phyloP scores from a whole-genome alignment of 176 grass and related monocot species.

The Lolium perenne region DNA sequence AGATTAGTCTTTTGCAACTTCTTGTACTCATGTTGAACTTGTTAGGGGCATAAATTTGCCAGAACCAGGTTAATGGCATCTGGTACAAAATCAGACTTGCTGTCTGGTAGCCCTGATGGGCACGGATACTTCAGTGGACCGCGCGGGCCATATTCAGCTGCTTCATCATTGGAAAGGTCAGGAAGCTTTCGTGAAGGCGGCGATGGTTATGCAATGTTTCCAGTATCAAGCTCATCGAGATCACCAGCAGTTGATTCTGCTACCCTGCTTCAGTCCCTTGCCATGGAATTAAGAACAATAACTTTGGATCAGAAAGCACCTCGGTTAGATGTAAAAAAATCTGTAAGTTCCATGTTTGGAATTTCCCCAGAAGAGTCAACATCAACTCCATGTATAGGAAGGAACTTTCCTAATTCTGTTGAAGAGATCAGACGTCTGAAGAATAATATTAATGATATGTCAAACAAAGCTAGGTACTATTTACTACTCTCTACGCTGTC shows the following conservation, averaged over 20 bases:
- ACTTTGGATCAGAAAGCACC: slow-evolving; percentile 64
- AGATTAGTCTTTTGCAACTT: slow-evolving; percentile 37
- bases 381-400: slow-evolving; percentile 50
- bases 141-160: slow-evolving; percentile 57
- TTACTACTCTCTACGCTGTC: slow-evolving; percentile 34
- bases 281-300: slow-evolving; percentile 55
- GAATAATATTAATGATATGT: slow-evolving; percentile 65
- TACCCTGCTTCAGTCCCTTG: slow-evolving; percentile 71
- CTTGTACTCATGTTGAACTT: slow-evolving; percentile 37
- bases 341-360: slow-evolving; percentile 70
- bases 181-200: slow-evolving; percentile 70
- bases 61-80: slow-evolving; percentile 61
- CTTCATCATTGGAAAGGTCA: slow-evolving; percentile 72
- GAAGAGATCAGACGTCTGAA: slow-evolving; percentile 74
- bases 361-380: slow-evolving; percentile 59
- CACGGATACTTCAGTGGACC: slow-evolving; percentile 61
- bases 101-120: slow-evolving; percentile 68
- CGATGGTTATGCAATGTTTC: slow-evolving; percentile 56
- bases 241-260: slow-evolving; percentile 52
- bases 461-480: slow-evolving; percentile 72
- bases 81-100: slow-evolving; percentile 75
- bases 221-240: slow-evolving; percentile 61
- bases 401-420: slow-evolving; percentile 54
- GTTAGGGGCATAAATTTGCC: slow-evolving; percentile 42
- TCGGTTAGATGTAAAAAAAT: slow-evolving; percentile 64